Percentiles rank a stretch among this genome's conserved stretches.
Evolutionary conservation across 768 basidiomycete species (phyloP).

Genomic region (Guyanaporus albipodus): DNA sequence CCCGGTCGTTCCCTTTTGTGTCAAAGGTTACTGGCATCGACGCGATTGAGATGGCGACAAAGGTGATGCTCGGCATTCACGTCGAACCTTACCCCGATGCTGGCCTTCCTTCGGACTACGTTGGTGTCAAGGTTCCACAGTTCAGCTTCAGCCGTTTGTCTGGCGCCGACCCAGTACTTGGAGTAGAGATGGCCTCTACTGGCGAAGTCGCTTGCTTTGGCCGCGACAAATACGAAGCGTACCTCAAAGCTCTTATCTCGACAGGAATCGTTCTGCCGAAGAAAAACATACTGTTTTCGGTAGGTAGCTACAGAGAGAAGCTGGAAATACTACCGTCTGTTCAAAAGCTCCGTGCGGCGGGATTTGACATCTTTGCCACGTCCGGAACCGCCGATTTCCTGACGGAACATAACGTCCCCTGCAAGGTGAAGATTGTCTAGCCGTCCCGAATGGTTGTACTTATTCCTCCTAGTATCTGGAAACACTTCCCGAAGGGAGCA

Average conservation of each 20-base stretch:
- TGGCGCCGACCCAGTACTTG: constrained; percentile 95
- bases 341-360: constrained; percentile 89
- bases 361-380: constrained; percentile 96
- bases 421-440: constrained; percentile 59
- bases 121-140: constrained; percentile 99
- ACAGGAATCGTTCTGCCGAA: constrained; percentile 93
- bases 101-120: constrained; percentile 87
- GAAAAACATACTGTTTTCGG: constrained; percentile 96
- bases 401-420: constrained; percentile 92
- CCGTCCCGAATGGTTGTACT: neutral
- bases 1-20: constrained; percentile 97
- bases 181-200: constrained; percentile 99
- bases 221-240: constrained; percentile 96
- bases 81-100: constrained; percentile 88
- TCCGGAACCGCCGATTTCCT: constrained; percentile 97
- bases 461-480: constrained; percentile 70
- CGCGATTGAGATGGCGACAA: constrained; percentile 98
- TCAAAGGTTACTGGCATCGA: constrained; percentile 98
- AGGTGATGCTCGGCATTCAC: constrained; percentile 92
- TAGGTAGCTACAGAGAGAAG: constrained; percentile 97
- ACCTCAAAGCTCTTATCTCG: constrained; percentile 94
- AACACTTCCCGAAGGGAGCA: constrained; percentile 70
- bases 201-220: constrained; percentile 99
- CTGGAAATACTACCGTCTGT: constrained; percentile 92
- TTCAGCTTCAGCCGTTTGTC: constrained; percentile 97